A percentile compares a stretch with the other conserved stretches of the same genome.
Conservation (phyloP, 2,329 filamentous ascomycete genomes). For the Podosphaera leucotricha region DNA sequence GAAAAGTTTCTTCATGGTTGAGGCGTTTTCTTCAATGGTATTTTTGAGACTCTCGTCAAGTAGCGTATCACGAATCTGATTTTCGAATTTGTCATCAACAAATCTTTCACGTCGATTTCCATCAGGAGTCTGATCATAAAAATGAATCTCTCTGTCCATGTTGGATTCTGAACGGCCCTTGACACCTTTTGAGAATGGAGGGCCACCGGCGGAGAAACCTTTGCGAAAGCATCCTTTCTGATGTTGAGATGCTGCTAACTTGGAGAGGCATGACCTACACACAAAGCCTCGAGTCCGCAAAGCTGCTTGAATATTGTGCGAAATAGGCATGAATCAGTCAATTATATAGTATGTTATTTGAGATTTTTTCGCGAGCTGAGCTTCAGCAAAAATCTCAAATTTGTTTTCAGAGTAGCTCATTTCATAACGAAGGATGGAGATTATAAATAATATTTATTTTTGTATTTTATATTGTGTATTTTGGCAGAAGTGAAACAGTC, state of each 20-base stretch:
- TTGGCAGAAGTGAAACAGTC: no score
- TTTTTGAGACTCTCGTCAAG: not conserved
- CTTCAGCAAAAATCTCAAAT: not conserved
- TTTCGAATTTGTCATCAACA: slow-evolving; percentile 5
- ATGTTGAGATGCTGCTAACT: slow-evolving; percentile 7
- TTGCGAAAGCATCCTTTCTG: slow-evolving; percentile 9
- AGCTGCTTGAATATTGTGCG: slow-evolving; percentile 8
- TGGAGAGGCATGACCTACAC: slow-evolving; percentile 15
- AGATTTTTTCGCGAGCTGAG: slow-evolving; percentile 1
- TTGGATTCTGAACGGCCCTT: not conserved
- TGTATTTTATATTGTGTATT: no score
- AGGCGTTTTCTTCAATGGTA: not conserved
- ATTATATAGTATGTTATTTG: not conserved
- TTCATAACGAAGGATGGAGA: not conserved
- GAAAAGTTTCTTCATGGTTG: not conserved
- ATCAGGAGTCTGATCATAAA: slow-evolving; percentile 12
- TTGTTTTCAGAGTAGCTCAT: not conserved
- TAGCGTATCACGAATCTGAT: slow-evolving; percentile 2
- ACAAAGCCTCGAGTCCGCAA: slow-evolving; percentile 13
- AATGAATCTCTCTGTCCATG: slow-evolving; percentile 1
- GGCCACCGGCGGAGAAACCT: slow-evolving; percentile 5
- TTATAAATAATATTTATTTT: no score
- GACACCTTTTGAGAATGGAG: slow-evolving; percentile 1
- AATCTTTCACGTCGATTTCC: slow-evolving; percentile 9
- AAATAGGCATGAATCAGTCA: slow-evolving; percentile 12